Evolutionary conservation across 2,329 filamentous ascomycete species (phyloP).

Genomic region (Calonectria pauciramosa): DNA sequence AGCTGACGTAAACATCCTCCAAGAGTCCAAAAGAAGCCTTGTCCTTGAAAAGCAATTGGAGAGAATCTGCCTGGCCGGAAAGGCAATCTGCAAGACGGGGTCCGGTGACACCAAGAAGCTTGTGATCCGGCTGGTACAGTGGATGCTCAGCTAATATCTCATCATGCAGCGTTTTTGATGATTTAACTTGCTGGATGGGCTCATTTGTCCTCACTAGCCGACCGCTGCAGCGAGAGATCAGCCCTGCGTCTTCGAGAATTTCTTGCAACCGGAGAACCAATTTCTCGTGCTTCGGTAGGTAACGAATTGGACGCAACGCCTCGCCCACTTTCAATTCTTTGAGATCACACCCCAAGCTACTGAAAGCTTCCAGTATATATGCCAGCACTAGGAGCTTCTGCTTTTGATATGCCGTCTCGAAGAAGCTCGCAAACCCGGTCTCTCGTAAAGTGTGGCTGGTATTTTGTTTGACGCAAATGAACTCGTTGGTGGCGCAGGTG

Average conservation of each 20-base stretch:
- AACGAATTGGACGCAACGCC: neutral
- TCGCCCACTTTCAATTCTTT: neutral
- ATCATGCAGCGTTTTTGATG: neutral
- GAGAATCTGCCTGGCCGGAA: constrained; percentile 50
- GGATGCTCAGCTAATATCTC: neutral
- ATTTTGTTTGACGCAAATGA: neutral
- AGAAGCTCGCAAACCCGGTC: neutral
- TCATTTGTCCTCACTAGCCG: neutral
- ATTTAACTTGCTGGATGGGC: neutral
- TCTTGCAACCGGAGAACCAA: neutral
- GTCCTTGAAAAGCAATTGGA: constrained; percentile 56
- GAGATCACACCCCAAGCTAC: neutral
- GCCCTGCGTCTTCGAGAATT: neutral
- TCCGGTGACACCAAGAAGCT: constrained; percentile 35
- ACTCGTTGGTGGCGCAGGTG: neutral
- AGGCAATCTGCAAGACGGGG: constrained; percentile 55
- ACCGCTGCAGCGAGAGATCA: neutral
- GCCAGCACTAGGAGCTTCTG: neutral
- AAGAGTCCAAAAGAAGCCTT: constrained; percentile 44
- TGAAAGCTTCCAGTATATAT: neutral
- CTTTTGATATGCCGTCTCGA: neutral
- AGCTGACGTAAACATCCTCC: constrained; percentile 53
- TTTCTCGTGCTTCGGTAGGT: neutral
- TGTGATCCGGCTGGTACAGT: neutral
- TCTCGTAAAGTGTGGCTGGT: neutral